Evolutionary conservation across 768 basidiomycete genomes (phyloP).

Genomic region (Solioccasus polychromus): DNA sequence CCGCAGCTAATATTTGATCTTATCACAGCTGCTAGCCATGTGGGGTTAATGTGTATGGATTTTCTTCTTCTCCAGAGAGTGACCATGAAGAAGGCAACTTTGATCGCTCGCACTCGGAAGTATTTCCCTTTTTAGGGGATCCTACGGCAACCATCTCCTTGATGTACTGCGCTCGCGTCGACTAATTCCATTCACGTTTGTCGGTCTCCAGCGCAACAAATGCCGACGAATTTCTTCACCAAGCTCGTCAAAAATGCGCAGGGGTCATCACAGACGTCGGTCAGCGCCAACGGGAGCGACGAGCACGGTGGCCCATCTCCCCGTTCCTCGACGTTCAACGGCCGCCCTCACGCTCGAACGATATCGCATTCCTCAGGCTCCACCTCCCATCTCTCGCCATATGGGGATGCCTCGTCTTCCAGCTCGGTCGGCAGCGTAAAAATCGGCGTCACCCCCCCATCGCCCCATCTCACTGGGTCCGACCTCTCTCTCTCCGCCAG

Average conservation of each 20-base stretch:
- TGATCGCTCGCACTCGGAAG: not conserved
- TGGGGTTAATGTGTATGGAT: too few species aligned
- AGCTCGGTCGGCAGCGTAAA: slow-evolving; percentile 24
- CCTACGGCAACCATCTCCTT: slow-evolving; percentile 1
- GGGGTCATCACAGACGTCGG: too few species aligned
- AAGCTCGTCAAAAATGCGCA: slow-evolving; percentile 28
- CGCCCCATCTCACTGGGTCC: slow-evolving; percentile 19
- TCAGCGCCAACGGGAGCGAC: too few species aligned
- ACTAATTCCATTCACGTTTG: not conserved
- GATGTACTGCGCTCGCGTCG: too few species aligned
- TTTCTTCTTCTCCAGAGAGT: too few species aligned
- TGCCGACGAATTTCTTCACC: slow-evolving; percentile 31
- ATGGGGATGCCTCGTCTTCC: slow-evolving; percentile 5
- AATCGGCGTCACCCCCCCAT: slow-evolving; percentile 32
- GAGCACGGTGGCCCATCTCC: too few species aligned
- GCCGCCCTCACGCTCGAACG: slow-evolving; percentile 9
- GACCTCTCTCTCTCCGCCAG: slow-evolving; percentile 11
- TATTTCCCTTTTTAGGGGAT: slow-evolving; percentile 1
- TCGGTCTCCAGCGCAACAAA: too few species aligned
- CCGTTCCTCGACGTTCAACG: too few species aligned
- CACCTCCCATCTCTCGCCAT: slow-evolving; percentile 3
- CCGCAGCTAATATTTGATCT: too few species aligned
- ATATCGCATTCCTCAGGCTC: slow-evolving; percentile 10
- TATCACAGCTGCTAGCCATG: too few species aligned
- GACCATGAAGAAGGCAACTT: too few species aligned